These are phyloP conservation scores for Ceriops tagal DNA, from an alignment of 345 rosid species.

Conservation along the genomic window DNA sequence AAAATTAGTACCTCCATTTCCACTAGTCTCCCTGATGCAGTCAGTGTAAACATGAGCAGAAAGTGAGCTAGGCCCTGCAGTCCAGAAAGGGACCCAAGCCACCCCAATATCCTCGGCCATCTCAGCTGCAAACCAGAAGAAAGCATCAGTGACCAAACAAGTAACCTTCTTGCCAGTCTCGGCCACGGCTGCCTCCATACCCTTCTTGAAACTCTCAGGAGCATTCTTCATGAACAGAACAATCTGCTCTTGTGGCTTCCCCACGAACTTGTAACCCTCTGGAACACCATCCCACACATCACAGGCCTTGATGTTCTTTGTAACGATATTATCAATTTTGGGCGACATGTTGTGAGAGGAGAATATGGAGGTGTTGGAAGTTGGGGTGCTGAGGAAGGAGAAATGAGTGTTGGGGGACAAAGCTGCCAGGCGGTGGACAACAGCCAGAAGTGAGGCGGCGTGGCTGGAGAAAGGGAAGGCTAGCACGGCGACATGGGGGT, in stretches of 20 bases:
- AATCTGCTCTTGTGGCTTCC: constrained; percentile 34
- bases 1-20: not conserved
- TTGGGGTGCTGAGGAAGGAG: constrained; percentile 35
- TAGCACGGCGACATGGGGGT: constrained; percentile 35
- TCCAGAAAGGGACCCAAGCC: constrained; percentile 22
- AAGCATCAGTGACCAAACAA: constrained; percentile 40
- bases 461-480: constrained; percentile 48
- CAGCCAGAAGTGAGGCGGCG: constrained; percentile 33
- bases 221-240: constrained; percentile 40
- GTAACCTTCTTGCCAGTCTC: constrained; percentile 31
- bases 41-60: constrained; percentile 27
- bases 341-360: not conserved
- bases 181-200: constrained; percentile 28
- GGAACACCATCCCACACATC: constrained; percentile 35
- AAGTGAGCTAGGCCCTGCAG: constrained; percentile 15
- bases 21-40: constrained; percentile 19
- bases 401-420: constrained; percentile 27
- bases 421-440: constrained; percentile 30
- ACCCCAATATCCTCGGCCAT: constrained; percentile 25
- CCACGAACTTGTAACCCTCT: constrained; percentile 18
- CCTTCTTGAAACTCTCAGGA: constrained; percentile 24
- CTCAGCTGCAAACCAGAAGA: constrained; percentile 25
- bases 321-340: not conserved
- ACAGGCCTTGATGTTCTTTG: constrained; percentile 18
- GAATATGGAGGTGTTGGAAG: constrained; percentile 16